phyloP scores from a whole-genome alignment of 148 eudicot genomes.

The Pouteria glomerata region DNA sequence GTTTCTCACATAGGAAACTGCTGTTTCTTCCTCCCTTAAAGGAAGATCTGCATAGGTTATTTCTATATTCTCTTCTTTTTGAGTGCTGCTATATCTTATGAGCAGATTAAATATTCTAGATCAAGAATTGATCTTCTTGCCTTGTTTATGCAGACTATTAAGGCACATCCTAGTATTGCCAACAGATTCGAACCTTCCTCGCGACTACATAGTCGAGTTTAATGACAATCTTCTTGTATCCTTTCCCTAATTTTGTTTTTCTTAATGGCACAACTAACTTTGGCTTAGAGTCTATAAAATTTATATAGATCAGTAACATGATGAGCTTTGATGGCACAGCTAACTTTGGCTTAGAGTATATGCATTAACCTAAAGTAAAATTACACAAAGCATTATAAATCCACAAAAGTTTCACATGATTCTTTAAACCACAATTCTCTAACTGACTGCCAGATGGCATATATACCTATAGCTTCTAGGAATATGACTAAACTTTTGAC shows the following conservation, averaged over 20 bases:
- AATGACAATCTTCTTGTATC: constrained; percentile 76
- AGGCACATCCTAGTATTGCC: constrained; percentile 68
- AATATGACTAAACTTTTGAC: too few relatives aligned
- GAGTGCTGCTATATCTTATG: background rate
- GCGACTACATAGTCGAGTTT: constrained; percentile 46
- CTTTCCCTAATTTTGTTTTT: constrained; percentile 20
- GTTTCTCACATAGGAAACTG: constrained; percentile 90
- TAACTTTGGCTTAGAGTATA: background rate
- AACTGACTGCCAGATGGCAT: too few relatives aligned
- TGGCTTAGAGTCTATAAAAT: background rate
- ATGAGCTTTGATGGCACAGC: background rate
- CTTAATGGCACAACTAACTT: background rate
- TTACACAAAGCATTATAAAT: too few relatives aligned
- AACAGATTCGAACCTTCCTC: constrained; percentile 58
- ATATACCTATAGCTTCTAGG: too few relatives aligned
- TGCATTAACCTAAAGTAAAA: too few relatives aligned
- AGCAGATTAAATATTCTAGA: background rate
- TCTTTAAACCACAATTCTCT: too few relatives aligned
- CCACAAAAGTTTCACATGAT: too few relatives aligned
- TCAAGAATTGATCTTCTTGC: constrained; percentile 2
- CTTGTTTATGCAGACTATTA: constrained; percentile 49
- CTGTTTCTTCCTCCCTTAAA: constrained; percentile 80
- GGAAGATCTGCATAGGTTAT: constrained; percentile 64
- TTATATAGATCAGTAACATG: too few relatives aligned
- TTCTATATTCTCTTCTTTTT: background rate